Evolutionary conservation across 805 yeast species (phyloP), one percentile per base, ranked within the genome.

Genomic region (Wickerhamomyces canadensis): DNA sequence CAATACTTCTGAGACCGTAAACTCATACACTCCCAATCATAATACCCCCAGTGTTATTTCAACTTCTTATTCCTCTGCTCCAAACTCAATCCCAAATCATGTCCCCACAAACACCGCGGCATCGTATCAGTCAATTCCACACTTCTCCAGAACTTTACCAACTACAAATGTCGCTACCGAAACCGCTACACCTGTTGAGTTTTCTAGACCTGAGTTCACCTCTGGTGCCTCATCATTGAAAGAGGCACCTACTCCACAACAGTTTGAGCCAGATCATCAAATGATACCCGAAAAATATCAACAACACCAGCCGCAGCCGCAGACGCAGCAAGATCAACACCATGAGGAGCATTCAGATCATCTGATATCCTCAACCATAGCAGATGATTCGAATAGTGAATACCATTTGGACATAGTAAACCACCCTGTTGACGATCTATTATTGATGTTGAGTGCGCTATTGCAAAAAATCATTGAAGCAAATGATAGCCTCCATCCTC

Each of bases 391-490:
- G 25, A 23, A 31, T 5, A 44, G 41, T 27, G 21, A 34, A 19
- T 39, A 34, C 2, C 57, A 51, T 29, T 35, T 57, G 35, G 64
- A 87, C 54, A 84, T 91, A 33, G 88, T 87, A 10, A 82, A 80
- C 30, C 85, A 79, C 54, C 89, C 95, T 1, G 87, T 85, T 2
- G 77, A 80, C 41, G 91, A 84, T 45, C 70, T 93, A 19, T 68
- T 93, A 31, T 60, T 78, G 31, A 91, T 93, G 97, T 70, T 91
- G 35, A 77, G 96, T 16, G 81, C 94, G 7, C 67, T 91, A 36
- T 65, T 91, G 37, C 87, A 87, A 46, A 85, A 84, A 56, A 88
- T 93, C 33, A 82, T 91, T 27, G 91, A 84, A 52, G 88, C 95
- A 11, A 93, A 91, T 61, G 98, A 91, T 60, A 69, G 78, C 35